Conservation (phyloP, 768 basidiomycete species). For the Tylopilus felleus region DNA sequence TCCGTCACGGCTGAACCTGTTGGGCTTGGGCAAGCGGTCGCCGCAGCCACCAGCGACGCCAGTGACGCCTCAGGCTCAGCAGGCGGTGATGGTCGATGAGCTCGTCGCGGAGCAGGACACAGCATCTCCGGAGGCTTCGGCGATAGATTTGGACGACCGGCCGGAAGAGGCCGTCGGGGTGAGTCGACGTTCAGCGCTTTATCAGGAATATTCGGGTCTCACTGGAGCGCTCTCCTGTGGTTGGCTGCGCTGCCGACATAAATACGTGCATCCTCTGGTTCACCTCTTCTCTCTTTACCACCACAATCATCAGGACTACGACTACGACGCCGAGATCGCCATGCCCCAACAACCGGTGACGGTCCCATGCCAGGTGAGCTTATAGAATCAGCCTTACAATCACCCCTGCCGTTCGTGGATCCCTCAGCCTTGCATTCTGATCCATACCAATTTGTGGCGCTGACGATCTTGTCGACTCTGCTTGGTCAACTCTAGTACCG, state of each 20-base stretch:
- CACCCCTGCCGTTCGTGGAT: not conserved
- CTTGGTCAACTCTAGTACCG: conserved; percentile 54
- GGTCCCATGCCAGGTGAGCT: conserved; percentile 46
- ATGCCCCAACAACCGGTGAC: conserved; percentile 36
- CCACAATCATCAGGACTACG: conserved; percentile 16
- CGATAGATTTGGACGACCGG: conserved; percentile 20
- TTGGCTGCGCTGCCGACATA: conserved; percentile 3
- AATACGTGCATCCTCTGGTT: conserved; percentile 12
- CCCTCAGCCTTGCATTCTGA: not conserved
- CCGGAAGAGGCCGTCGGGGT: conserved; percentile 26
- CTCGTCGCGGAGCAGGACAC: conserved; percentile 12
- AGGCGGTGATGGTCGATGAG: conserved; percentile 3
- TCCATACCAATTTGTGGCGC: not conserved
- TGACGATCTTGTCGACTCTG: conserved; percentile 3
- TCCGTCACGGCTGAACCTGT: conserved; percentile 27
- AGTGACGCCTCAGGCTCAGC: conserved; percentile 22
- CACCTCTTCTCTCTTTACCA: conserved; percentile 7
- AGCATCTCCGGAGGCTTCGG: conserved; percentile 26
- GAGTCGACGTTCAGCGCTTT: not conserved
- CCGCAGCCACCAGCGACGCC: conserved; percentile 31
- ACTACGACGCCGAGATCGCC: conserved; percentile 3
- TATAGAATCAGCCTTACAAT: not conserved
- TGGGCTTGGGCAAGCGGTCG: conserved; percentile 27
- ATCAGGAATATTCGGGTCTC: conserved; percentile 6
- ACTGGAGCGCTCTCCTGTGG: conserved; percentile 16